A percentile compares a stretch with the other conserved stretches of the same genome.
Evolutionary conservation across 1,139 yeast species (phyloP).

Genomic region (Pichia sp.): DNA sequence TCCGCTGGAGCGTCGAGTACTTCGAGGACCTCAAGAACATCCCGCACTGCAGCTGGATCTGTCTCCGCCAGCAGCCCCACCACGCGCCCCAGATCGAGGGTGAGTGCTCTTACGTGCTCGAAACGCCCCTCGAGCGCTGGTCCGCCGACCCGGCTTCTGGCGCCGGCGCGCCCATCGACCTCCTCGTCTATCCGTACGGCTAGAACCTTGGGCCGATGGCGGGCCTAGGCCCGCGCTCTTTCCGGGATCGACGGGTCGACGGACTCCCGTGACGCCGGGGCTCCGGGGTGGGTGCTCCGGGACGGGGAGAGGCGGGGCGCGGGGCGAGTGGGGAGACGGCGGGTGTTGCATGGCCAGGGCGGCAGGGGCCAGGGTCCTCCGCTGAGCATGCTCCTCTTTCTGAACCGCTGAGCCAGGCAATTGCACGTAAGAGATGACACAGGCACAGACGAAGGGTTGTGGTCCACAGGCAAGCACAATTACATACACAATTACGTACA

Average conservation of each 20-base stretch:
- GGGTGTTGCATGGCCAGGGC: no score
- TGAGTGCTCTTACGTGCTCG: constrained; percentile 42
- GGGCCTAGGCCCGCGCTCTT: no score
- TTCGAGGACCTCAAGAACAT: constrained; percentile 78
- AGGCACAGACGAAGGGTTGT: no score
- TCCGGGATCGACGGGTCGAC: no score
- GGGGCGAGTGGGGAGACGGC: no score
- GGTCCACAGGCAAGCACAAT: neutral
- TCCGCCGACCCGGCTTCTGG: neutral
- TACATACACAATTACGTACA: neutral
- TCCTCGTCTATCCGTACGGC: neutral
- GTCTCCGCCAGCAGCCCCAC: neutral
- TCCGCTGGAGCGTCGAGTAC: constrained; percentile 84
- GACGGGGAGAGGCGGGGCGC: neutral
- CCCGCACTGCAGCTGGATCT: constrained; percentile 74
- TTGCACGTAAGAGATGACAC: no score
- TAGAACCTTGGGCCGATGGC: neutral
- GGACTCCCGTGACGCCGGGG: no score
- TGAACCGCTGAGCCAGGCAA: no score
- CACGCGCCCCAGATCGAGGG: neutral
- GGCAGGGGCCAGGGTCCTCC: no score
- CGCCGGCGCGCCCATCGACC: neutral
- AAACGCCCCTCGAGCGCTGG: constrained; percentile 21
- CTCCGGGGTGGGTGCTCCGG: neutral
- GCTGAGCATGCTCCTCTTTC: no score